Percentiles rank a stretch among this genome's conserved stretches.
Evolutionary conservation across 208 protist species (phyloP).

Genomic region (Endotrypanum monterogeii): DNA sequence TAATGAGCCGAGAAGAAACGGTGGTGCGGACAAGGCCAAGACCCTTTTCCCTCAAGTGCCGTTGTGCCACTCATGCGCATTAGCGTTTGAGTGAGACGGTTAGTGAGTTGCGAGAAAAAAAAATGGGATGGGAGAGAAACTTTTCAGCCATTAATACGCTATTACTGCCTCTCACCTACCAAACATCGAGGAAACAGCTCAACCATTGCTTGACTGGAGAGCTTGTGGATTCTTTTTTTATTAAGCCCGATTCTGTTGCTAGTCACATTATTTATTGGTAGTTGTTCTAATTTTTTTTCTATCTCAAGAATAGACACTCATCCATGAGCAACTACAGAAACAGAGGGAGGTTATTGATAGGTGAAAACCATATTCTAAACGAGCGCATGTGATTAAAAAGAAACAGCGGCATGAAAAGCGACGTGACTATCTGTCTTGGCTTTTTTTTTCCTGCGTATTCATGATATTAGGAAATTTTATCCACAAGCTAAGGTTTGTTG

Average conservation of each 20-base stretch:
- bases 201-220: background rate
- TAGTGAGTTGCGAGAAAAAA: background rate
- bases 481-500: background rate
- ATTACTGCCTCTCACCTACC: background rate
- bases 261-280: slow-evolving; percentile 18
- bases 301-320: background rate
- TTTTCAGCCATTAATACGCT: background rate
- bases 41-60: background rate
- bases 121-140: background rate
- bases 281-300: slow-evolving; percentile 6
- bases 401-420: background rate
- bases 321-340: background rate
- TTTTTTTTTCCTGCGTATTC: background rate
- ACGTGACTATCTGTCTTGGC: no score
- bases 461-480: background rate
- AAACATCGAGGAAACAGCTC: background rate
- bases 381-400: background rate
- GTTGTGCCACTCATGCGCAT: background rate
- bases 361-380: background rate
- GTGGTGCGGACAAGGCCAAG: background rate
- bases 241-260: slow-evolving; percentile 3
- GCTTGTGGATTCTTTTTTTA: background rate
- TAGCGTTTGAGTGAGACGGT: background rate
- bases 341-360: slow-evolving; percentile 3
- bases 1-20: background rate